Evolutionary conservation across 2,329 filamentous ascomycete species (phyloP).

Genomic region (Sarocladiaceae sp.): DNA sequence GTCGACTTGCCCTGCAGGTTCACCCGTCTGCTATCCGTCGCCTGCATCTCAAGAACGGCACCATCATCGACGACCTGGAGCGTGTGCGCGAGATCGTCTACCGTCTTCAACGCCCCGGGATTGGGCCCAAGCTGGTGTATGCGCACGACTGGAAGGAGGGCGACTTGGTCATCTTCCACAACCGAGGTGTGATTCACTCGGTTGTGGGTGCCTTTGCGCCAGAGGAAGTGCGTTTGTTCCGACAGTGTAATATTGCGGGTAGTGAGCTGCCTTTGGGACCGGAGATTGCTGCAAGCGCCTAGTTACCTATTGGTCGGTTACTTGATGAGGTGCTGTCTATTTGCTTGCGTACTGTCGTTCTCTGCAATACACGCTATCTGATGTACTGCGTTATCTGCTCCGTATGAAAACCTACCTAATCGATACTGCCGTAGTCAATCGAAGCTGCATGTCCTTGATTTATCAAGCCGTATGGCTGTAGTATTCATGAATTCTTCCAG

Average conservation of each 20-base stretch:
- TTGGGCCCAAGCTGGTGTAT: conserved; percentile 62
- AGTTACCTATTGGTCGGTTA: too few species aligned
- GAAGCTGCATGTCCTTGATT: too few species aligned
- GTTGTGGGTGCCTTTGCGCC: conserved; percentile 69
- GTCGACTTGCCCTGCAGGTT: conserved; percentile 62
- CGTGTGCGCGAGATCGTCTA: conserved; percentile 63
- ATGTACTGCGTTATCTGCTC: too few species aligned
- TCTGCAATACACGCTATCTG: too few species aligned
- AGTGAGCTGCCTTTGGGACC: conserved; percentile 51
- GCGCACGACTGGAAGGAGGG: conserved; percentile 72
- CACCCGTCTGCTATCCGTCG: conserved; percentile 66
- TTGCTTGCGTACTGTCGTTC: neutral
- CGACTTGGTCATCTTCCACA: conserved; percentile 73
- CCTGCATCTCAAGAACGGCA: conserved; percentile 61
- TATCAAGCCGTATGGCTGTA: too few species aligned
- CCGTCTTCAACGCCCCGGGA: conserved; percentile 63
- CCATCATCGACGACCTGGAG: conserved; percentile 60
- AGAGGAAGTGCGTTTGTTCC: conserved; percentile 67
- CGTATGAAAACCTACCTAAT: too few species aligned
- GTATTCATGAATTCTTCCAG: too few species aligned
- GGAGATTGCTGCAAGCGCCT: neutral
- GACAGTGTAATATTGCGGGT: conserved; percentile 74
- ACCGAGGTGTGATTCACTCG: conserved; percentile 66
- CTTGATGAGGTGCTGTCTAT: neutral
- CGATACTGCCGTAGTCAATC: too few species aligned